Evolutionary conservation across 306 rosid species (phyloP).

Genomic region (Cicer arietinum): DNA sequence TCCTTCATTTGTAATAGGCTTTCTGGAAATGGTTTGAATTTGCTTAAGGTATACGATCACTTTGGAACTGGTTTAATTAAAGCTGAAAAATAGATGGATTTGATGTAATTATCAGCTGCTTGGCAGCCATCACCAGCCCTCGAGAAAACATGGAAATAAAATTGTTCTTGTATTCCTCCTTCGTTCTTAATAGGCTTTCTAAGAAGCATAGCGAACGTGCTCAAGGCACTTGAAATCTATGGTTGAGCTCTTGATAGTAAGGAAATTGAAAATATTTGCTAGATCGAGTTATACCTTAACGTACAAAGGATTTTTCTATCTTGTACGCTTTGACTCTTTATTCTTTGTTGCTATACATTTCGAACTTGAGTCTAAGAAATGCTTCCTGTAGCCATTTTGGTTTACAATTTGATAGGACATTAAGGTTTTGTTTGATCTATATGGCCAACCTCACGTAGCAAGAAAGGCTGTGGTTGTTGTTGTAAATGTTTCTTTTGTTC

Average conservation of each 20-base stretch:
- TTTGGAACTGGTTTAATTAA: slow-evolving; percentile 23
- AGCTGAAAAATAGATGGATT: slow-evolving; percentile 11
- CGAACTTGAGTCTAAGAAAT: slow-evolving; percentile 13
- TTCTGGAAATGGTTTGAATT: slow-evolving; percentile 36
- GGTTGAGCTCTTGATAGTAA: neutral
- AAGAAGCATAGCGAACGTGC: slow-evolving; percentile 1
- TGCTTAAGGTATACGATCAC: slow-evolving; percentile 10
- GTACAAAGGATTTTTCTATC: neutral
- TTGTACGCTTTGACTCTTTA: neutral
- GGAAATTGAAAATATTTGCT: slow-evolving; percentile 7
- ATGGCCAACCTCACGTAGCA: neutral
- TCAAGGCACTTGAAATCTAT: neutral
- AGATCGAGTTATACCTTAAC: neutral
- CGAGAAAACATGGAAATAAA: neutral
- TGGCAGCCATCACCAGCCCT: neutral
- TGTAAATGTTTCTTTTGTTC: neutral
- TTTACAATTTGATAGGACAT: neutral
- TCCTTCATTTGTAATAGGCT: slow-evolving; percentile 17
- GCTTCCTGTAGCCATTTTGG: neutral
- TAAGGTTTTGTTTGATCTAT: neutral
- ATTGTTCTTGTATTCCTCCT: slow-evolving; percentile 1
- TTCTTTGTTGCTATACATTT: neutral
- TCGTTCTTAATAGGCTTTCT: slow-evolving; percentile 1
- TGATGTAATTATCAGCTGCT: slow-evolving; percentile 27
- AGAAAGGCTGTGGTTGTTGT: neutral